Base-by-base conservation (phyloP, 345 rosid genomes). In the Camelina laxa region DNA sequence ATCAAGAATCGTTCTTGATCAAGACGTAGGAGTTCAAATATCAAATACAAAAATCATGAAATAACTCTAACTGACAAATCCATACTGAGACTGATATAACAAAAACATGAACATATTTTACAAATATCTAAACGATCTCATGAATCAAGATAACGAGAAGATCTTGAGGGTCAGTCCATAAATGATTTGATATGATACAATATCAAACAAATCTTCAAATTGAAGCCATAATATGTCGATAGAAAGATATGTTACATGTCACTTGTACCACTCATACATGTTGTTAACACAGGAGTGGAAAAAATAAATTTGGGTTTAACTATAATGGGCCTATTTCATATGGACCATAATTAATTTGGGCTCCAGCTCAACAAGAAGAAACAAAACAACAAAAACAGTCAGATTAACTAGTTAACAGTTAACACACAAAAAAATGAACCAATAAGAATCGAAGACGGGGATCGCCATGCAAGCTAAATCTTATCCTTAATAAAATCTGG, bases 1-100 rank as follows among this genome's bases (percentile, higher is more conserved):
- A 48, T 44, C 51, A 47, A 47, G 42, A 47, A 30, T 27, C 42
- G 22, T 47, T 31, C 24, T 20, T 38, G 41, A 38, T 38, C 13
- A 22, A 11, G 50, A 67, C 24, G 16, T 54, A 51, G 53, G 51
- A 55, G 13, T 9, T 67, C 64, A 69, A 9, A 22, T 56, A 56
- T 42, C 55, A 17, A 57, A 39, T 12, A 41, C 64, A 45, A 7
- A 7, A 69, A 56, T 44, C 65, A 2, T 16, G 2, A 47, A 7
- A 7, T 2, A 47, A 19, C 33, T 35, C 49, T 38, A 51, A 67
- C 72, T 27, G 47, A 67, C 9, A 14, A 51, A 20, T 67, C 48
- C 21, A 20, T 20, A 21, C 50, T 1, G 22, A 22, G 5, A 22
- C n/a, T 22, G 24, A 27, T 2, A 65, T 27, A 17, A 30, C 1